Percentiles rank a stretch among this genome's conserved stretches.
Conservation (phyloP, 352 stramenopile species). For the Globisporangium irregulare region DNA sequence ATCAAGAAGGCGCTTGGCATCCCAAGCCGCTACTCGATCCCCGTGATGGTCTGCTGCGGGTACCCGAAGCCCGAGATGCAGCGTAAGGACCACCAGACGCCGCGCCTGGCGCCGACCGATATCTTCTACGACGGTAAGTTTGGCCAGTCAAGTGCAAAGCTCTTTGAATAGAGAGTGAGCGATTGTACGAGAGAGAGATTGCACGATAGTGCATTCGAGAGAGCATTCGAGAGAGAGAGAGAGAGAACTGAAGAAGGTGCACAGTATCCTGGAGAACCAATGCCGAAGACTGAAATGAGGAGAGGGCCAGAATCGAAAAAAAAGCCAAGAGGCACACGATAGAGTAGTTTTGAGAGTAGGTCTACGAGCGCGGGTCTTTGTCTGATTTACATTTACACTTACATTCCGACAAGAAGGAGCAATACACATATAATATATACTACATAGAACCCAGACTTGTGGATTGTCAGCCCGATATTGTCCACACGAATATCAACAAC, state of each 20-base stretch:
- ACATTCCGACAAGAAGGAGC: no score
- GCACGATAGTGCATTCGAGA: no score
- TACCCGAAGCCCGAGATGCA: slow-evolving; percentile 35
- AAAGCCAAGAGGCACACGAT: neutral
- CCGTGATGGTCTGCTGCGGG: slow-evolving; percentile 68
- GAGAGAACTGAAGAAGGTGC: neutral
- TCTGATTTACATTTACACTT: neutral
- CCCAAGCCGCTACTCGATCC: slow-evolving; percentile 72
- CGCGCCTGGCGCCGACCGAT: slow-evolving; percentile 52
- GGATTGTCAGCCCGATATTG: no score
- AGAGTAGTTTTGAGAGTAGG: neutral
- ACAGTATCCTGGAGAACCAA: neutral
- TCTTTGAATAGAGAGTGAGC: slow-evolving; percentile 30
- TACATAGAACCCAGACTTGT: no score
- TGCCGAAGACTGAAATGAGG: neutral
- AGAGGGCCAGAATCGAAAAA: neutral
- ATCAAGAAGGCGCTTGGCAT: slow-evolving; percentile 67
- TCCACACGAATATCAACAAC: no score
- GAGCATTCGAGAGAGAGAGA: neutral
- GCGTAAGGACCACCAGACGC: slow-evolving; percentile 22
- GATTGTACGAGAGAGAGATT: neutral
- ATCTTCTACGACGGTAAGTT: slow-evolving; percentile 88
- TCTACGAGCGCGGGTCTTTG: neutral
- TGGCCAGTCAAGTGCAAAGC: slow-evolving; percentile 52
- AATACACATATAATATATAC: no score